Evolutionary conservation across 129 eudicot genomes (phyloP).

Genomic region (Kitagawia praeruptora): DNA sequence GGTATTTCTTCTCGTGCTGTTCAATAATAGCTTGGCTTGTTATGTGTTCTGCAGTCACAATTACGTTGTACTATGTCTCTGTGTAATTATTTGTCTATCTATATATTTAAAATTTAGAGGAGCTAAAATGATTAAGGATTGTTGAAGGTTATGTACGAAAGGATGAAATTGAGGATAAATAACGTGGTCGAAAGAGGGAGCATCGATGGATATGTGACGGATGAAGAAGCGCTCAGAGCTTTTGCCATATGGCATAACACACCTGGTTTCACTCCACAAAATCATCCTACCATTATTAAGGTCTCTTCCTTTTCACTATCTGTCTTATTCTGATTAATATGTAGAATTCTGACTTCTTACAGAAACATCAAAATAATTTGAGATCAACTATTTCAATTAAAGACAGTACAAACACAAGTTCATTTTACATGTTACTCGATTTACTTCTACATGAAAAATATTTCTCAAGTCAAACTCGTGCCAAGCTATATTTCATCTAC

Average conservation of each 20-base stretch:
- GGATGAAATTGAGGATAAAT: background rate
- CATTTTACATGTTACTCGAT: too few relatives aligned
- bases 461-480: background rate
- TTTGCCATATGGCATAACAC: background rate
- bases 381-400: background rate
- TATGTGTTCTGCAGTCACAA: too few relatives aligned
- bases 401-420: background rate
- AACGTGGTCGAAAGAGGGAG: background rate
- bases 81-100: background rate
- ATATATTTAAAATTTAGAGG: too few relatives aligned
- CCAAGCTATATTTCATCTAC: background rate
- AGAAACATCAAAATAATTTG: background rate
- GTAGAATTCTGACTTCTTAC: background rate
- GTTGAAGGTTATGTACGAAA: background rate
- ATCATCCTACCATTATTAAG: background rate
- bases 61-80: too few relatives aligned
- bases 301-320: background rate
- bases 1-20: background rate
- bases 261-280: background rate
- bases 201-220: background rate
- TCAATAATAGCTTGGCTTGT: background rate
- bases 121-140: background rate
- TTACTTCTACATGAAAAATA: too few relatives aligned
- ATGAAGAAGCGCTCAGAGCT: background rate
- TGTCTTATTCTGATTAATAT: background rate